Evolutionary conservation across 768 basidiomycete genomes (phyloP).

Genomic region (Tricholomella constricta): DNA sequence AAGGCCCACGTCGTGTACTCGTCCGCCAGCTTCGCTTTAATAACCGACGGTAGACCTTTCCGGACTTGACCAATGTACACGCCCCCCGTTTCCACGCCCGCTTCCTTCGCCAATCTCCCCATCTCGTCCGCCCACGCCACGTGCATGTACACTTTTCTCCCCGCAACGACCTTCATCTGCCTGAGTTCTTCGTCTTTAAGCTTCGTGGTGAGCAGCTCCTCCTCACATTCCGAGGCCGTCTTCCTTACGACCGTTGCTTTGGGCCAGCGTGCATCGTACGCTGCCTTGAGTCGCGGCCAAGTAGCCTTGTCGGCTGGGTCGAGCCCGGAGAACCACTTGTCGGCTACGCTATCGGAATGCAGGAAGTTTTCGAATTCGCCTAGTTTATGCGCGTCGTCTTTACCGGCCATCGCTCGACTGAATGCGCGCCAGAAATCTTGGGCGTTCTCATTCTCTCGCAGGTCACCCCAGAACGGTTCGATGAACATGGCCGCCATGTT

Average conservation of each 20-base stretch:
- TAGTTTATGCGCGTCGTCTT: background rate
- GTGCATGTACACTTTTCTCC: background rate
- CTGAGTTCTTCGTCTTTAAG: background rate
- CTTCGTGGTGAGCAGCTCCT: background rate
- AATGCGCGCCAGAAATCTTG: background rate
- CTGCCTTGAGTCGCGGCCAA: background rate
- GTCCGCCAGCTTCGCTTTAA: background rate
- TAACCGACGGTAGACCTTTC: background rate
- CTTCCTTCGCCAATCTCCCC: background rate
- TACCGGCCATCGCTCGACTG: background rate
- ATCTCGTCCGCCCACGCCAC: background rate
- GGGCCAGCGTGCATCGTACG: background rate
- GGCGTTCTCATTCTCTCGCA: background rate
- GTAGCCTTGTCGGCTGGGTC: background rate
- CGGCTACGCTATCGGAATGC: background rate
- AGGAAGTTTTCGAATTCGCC: background rate
- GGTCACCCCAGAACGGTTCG: conserved; percentile 1
- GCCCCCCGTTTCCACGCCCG: background rate
- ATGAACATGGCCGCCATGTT: background rate
- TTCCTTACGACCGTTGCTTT: background rate
- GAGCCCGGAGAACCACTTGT: background rate
- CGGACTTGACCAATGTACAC: background rate
- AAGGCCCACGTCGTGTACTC: background rate
- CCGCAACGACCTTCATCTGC: background rate
- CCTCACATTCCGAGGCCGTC: background rate